These are phyloP conservation scores for Diplocarpon mali DNA, from an alignment of 2,329 filamentous ascomycete genomes.

Conservation along the genomic window DNA sequence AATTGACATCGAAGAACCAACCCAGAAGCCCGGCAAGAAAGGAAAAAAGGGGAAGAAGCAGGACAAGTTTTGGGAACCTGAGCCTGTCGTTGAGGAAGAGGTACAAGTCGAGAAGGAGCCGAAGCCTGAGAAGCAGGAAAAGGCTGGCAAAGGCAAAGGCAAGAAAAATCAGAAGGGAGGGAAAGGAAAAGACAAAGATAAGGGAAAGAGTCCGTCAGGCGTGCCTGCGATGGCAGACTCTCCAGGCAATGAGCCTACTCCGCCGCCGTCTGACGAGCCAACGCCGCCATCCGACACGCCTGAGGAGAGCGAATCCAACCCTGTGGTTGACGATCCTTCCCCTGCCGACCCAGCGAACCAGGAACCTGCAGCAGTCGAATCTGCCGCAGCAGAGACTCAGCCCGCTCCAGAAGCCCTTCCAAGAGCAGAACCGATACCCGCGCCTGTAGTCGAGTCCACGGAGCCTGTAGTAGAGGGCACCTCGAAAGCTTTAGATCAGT, in stretches of 20 bases:
- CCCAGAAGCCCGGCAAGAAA: slow-evolving; percentile 4
- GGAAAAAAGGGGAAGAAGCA: slow-evolving; percentile 9
- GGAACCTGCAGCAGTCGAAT: not conserved
- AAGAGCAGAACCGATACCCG: not conserved
- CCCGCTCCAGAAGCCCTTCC: not conserved
- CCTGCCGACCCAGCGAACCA: slow-evolving; percentile 2
- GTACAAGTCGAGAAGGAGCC: not conserved
- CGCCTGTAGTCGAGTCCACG: not conserved
- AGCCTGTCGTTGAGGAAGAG: not conserved
- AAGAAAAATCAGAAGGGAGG: slow-evolving; percentile 8
- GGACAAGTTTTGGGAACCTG: not conserved
- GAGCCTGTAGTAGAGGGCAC: not conserved
- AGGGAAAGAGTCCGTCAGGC: slow-evolving; percentile 6
- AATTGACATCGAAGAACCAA: not conserved
- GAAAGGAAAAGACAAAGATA: slow-evolving; percentile 5
- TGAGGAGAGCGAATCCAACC: slow-evolving; percentile 2
- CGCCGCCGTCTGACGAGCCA: slow-evolving; percentile 4
- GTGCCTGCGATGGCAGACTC: slow-evolving; percentile 4
- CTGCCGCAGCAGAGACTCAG: not conserved
- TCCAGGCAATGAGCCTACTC: slow-evolving; percentile 3
- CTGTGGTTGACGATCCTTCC: not conserved
- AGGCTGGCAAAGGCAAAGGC: slow-evolving; percentile 9
- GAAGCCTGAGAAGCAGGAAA: slow-evolving; percentile 2
- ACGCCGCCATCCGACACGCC: slow-evolving; percentile 4
- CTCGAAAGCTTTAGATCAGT: not conserved